phyloP scores from a whole-genome alignment of 495 filamentous ascomycete species.

The Massariosphaeria phaeospora region DNA sequence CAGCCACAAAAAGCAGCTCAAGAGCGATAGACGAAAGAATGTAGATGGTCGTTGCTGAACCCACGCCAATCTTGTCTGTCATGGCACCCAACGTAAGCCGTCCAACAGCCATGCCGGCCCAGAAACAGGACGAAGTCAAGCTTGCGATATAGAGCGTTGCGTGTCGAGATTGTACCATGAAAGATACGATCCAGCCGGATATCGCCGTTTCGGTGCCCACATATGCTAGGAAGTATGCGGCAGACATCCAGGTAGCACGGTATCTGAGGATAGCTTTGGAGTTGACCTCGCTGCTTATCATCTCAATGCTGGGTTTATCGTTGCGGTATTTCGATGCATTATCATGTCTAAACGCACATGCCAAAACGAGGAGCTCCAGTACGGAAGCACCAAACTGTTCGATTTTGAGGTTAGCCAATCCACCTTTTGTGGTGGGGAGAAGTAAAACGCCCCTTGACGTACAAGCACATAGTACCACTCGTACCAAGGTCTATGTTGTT shows the following conservation, averaged over 20 bases:
- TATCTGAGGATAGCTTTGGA: conserved; percentile 13
- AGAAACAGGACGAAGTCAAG: conserved; percentile 15
- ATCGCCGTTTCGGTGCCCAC: conserved; percentile 26
- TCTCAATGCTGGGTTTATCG: not conserved
- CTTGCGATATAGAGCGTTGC: conserved; percentile 4
- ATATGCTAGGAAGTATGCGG: conserved; percentile 17
- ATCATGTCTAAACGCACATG: conserved; percentile 10
- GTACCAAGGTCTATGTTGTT: conserved; percentile 6
- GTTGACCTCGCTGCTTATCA: not conserved
- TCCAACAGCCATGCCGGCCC: conserved; percentile 19
- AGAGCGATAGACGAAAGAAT: conserved; percentile 6
- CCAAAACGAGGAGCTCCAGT: not conserved
- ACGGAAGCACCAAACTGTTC: conserved; percentile 1
- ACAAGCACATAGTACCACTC: conserved; percentile 19
- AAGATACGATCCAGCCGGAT: conserved; percentile 23
- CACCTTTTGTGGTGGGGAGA: too few species aligned
- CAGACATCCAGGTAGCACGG: not conserved
- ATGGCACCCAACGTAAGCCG: conserved; percentile 12
- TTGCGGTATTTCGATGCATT: conserved; percentile 8
- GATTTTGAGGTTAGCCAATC: too few species aligned
- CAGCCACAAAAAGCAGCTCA: conserved; percentile 3
- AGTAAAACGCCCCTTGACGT: not conserved
- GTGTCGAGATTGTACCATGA: conserved; percentile 8
- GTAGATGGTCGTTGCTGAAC: conserved; percentile 4
- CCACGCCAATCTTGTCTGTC: conserved; percentile 15